Evolutionary conservation across 306 rosid genomes (phyloP), one percentile per base, ranked within the genome.

Genomic region (Phaseolus lunatus): DNA sequence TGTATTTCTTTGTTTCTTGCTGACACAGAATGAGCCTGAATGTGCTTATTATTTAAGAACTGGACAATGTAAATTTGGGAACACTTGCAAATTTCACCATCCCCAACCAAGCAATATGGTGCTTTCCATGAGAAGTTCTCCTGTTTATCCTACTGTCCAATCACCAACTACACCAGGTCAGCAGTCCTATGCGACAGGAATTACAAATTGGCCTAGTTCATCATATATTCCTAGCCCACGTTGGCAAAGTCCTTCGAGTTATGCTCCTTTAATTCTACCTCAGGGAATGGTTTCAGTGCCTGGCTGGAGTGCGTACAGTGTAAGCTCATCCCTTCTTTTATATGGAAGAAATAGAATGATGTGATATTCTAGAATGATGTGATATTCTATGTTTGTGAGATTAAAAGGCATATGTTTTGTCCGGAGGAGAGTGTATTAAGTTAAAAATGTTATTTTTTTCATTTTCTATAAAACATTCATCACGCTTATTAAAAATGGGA

Each of bases 191-290:
- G 85, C 87, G 0, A 93, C 96, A 84, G 97, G 94, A 67, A 85
- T 91, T 62, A 82, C 96, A 56, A 92, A 94, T 83, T 94, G 98
- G 98, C 89, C 98, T 50, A 88, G 97, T 78, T 90, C 95, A 26
- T 92, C 98, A 19, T 92, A 86, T 79, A 87, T 94, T 87, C 87
- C 96, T 23, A 94, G 96, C 83, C 97, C 98, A 26, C 91, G 98
- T 68, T 94, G 98, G 98, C 97, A 94, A 87, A 93, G 96, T 24
- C 92, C 97, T 67, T 92, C 98, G 35, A 92, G 92, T 84, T 94
- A 94, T 78, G 84, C 98, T 59, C 90, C 97, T 65, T 67, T 90
- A 56, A 85, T 94, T 87, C 85, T 94, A 67, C 97, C 97, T 78
- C 98, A 94, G 70, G 98, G 97, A 88, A 86, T 94, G 77, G 95